These are phyloP conservation scores for Pseudogymnoascus sp. DNA, from an alignment of 2,329 filamentous ascomycete genomes.

Conservation along the genomic window DNA sequence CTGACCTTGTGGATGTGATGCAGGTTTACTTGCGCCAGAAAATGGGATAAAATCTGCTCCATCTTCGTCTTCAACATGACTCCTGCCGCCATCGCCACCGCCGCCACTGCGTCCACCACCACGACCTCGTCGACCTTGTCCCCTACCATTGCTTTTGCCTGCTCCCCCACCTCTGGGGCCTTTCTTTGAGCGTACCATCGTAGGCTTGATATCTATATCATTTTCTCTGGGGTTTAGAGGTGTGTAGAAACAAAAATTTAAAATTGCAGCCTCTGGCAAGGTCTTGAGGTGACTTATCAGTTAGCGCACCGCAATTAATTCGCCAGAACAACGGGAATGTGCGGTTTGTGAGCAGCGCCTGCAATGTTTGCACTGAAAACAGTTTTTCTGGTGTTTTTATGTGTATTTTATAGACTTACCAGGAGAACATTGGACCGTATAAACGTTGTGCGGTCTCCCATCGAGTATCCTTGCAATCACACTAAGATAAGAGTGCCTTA, in stretches of 20 bases:
- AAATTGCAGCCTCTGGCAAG: background rate
- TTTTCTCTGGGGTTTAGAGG: background rate
- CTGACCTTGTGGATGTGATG: background rate
- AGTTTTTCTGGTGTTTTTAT: background rate
- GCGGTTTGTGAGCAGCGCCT: background rate
- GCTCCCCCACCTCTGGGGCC: slow-evolving; percentile 7
- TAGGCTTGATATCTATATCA: background rate
- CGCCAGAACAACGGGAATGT: background rate
- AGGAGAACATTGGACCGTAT: background rate
- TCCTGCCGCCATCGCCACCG: slow-evolving; percentile 13
- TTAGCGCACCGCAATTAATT: background rate
- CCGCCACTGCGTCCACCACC: slow-evolving; percentile 10
- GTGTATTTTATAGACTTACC: background rate
- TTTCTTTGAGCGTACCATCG: slow-evolving; percentile 7
- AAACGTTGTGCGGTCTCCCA: background rate
- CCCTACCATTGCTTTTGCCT: slow-evolving; percentile 9
- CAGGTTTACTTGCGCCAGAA: background rate
- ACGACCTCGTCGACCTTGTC: slow-evolving; percentile 10
- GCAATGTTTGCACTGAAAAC: background rate
- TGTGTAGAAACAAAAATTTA: background rate
- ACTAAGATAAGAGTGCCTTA: slow-evolving; percentile 1
- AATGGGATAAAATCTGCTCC: slow-evolving; percentile 12
- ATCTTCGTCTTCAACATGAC: slow-evolving; percentile 3
- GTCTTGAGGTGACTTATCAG: background rate
- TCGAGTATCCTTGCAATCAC: slow-evolving; percentile 1